Evolutionary conservation across 2,329 filamentous ascomycete genomes (phyloP).

Genomic region (Coniochaeta sp.): DNA sequence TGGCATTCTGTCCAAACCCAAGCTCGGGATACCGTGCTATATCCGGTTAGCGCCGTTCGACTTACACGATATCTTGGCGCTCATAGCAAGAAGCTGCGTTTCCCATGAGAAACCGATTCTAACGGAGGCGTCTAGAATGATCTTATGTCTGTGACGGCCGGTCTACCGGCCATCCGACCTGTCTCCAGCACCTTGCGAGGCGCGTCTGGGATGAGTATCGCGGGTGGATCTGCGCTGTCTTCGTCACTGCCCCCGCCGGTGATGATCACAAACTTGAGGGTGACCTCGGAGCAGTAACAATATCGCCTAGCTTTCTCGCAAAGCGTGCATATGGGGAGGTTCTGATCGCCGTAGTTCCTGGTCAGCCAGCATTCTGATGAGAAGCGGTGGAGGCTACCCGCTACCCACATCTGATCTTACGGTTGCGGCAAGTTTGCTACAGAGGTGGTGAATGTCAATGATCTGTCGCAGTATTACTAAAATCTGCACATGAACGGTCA

Average conservation of each 20-base stretch:
- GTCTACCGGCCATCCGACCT: conserved; percentile 30
- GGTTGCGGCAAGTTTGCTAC: background rate
- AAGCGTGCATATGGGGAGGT: background rate
- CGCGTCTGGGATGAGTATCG: background rate
- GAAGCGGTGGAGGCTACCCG: background rate
- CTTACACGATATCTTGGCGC: background rate
- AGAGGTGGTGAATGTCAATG: background rate
- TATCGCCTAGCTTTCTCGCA: background rate
- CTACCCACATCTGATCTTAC: background rate
- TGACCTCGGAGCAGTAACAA: background rate
- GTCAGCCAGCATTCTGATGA: background rate
- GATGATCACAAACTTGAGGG: background rate
- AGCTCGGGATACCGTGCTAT: conserved; percentile 19
- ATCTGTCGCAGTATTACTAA: background rate
- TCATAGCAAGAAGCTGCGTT: background rate
- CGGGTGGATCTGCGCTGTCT: background rate
- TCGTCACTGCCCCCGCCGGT: background rate
- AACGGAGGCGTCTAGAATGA: conserved; percentile 13
- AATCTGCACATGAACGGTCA: no score
- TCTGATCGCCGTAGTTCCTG: background rate
- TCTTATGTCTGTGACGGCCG: conserved; percentile 21
- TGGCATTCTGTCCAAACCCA: conserved; percentile 14
- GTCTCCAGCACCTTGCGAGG: conserved; percentile 13
- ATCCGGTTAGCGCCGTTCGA: background rate
- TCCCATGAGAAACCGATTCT: background rate